Conservation (phyloP, 768 basidiomycete species). For the Phanerochaete carnosa region DNA sequence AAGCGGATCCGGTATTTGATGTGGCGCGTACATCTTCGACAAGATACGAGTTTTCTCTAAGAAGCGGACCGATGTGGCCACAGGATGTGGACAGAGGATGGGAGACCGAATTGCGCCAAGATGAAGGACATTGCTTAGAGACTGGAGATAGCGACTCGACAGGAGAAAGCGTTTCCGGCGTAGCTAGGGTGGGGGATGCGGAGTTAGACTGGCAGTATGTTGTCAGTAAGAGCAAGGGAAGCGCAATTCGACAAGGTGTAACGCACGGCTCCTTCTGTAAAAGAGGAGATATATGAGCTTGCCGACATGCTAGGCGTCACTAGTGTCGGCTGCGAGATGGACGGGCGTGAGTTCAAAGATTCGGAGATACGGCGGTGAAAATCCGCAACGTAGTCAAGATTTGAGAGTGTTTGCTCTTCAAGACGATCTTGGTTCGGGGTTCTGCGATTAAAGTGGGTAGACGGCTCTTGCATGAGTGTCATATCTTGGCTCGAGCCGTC, state of each 20-base stretch:
- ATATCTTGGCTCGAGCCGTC: slow-evolving; percentile 20
- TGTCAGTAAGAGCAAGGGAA: background rate
- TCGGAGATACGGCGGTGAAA: slow-evolving; percentile 27
- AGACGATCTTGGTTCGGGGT: background rate
- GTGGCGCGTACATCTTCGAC: background rate
- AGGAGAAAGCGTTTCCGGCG: background rate
- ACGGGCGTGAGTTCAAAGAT: background rate
- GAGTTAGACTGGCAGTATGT: slow-evolving; percentile 6
- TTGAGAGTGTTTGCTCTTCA: slow-evolving; percentile 7
- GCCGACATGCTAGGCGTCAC: slow-evolving; percentile 2
- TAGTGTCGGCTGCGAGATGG: background rate
- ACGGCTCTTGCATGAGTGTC: slow-evolving; percentile 17
- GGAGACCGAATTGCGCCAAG: background rate
- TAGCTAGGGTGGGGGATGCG: background rate
- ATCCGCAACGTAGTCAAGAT: slow-evolving; percentile 27
- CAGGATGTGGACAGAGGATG: background rate
- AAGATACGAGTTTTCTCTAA: background rate
- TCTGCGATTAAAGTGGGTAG: background rate
- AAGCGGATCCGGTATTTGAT: background rate
- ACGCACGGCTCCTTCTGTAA: slow-evolving; percentile 10
- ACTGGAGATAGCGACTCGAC: slow-evolving; percentile 6
- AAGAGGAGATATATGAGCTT: slow-evolving; percentile 5
- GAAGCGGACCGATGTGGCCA: background rate
- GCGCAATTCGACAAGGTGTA: background rate
- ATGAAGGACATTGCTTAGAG: background rate